Evolutionary conservation across 2,329 filamentous ascomycete species (phyloP).

Genomic region (Aspergillus hiratsukae): DNA sequence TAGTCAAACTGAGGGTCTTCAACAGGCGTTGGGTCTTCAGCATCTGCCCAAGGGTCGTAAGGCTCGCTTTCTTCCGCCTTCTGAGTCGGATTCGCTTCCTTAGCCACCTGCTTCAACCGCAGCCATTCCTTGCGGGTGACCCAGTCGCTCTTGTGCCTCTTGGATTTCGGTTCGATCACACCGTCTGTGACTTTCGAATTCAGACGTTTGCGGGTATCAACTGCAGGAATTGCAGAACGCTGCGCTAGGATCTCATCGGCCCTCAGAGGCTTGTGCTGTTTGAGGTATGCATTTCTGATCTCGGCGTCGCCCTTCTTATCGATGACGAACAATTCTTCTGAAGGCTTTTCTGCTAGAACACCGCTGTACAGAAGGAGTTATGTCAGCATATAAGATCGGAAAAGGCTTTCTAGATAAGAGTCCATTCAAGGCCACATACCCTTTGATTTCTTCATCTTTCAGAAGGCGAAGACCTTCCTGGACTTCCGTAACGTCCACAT

Average conservation of each 20-base stretch:
- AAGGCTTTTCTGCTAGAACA: constrained; percentile 75
- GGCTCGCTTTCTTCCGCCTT: constrained; percentile 53
- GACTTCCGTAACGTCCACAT: constrained; percentile 88
- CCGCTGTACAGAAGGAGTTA: constrained; percentile 54
- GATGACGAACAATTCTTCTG: constrained; percentile 78
- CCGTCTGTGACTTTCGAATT: constrained; percentile 68
- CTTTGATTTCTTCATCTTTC: constrained; percentile 85
- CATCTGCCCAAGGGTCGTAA: constrained; percentile 75
- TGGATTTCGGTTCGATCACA: constrained; percentile 60
- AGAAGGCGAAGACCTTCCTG: constrained; percentile 75
- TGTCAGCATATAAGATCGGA: constrained; percentile 9
- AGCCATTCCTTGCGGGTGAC: constrained; percentile 80
- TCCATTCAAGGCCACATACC: constrained; percentile 48
- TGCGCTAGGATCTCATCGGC: constrained; percentile 86
- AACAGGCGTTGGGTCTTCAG: constrained; percentile 35
- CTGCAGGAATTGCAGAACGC: constrained; percentile 74
- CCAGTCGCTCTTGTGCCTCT: constrained; percentile 72
- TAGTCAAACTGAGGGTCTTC: constrained; percentile 59
- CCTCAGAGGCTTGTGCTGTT: constrained; percentile 73
- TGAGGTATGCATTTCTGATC: constrained; percentile 61
- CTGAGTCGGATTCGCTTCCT: constrained; percentile 51
- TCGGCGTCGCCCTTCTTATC: constrained; percentile 68
- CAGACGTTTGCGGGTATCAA: constrained; percentile 72
- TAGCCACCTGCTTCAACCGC: constrained; percentile 72
- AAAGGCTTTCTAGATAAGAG: not conserved